Evolutionary conservation across 2,329 filamentous ascomycete species (phyloP).

Genomic region (Neocatenulostroma microsporum): DNA sequence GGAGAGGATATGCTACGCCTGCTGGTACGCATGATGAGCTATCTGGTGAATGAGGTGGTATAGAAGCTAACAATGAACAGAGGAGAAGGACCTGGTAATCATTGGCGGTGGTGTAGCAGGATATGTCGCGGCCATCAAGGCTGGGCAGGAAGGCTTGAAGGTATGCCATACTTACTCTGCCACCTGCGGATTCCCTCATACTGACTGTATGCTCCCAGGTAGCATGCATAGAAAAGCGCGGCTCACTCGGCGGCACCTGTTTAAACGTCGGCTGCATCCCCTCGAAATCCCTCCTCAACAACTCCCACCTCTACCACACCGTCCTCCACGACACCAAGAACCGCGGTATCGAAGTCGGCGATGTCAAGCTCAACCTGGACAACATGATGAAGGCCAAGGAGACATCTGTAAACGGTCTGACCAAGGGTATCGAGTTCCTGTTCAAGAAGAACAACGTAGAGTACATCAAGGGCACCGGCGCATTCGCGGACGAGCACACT

Average conservation of each 20-base stretch:
- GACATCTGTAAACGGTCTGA: constrained; percentile 75
- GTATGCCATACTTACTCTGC: constrained; percentile 46
- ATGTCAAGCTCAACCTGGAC: constrained; percentile 89
- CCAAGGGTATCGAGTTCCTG: constrained; percentile 95
- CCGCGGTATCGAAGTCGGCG: constrained; percentile 93
- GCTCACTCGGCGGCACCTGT: constrained; percentile 89
- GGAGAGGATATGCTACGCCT: constrained; percentile 51
- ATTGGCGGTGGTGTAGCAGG: constrained; percentile 97
- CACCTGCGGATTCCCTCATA: no score
- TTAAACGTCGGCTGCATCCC: constrained; percentile 99
- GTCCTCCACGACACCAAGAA: constrained; percentile 94
- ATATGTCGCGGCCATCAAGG: constrained; percentile 98
- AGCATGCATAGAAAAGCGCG: constrained; percentile 96
- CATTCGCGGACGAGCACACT: constrained; percentile 58
- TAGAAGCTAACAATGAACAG: constrained; percentile 42
- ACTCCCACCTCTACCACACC: constrained; percentile 96
- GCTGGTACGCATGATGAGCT: constrained; percentile 38
- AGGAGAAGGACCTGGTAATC: constrained; percentile 94
- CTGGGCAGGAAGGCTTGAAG: constrained; percentile 94
- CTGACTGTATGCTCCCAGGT: constrained; percentile 50
- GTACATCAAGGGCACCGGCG: constrained; percentile 88
- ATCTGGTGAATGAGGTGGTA: no score
- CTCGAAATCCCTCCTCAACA: constrained; percentile 98
- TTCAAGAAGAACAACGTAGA: constrained; percentile 99
- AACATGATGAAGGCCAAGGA: constrained; percentile 99